phyloP scores from a whole-genome alignment of 2,329 filamentous ascomycete genomes.

The Calonectria crousiana region DNA sequence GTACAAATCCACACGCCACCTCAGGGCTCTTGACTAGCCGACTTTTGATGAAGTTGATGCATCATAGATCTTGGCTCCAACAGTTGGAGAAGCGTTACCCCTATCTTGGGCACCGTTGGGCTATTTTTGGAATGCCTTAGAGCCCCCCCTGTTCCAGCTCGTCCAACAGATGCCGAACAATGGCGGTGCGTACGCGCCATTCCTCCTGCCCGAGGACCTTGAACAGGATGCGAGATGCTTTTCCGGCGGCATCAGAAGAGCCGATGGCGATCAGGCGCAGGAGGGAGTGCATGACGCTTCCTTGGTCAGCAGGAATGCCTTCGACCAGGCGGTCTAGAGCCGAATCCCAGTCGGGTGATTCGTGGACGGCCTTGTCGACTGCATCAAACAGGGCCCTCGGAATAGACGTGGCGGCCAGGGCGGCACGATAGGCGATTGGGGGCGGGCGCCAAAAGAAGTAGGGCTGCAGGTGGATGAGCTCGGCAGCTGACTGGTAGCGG shows the following conservation, averaged over 20 bases:
- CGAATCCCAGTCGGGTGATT: slow-evolving; percentile 23
- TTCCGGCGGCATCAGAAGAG: slow-evolving; percentile 44
- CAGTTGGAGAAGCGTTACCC: background rate
- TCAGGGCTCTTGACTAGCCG: background rate
- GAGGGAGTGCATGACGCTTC: slow-evolving; percentile 42
- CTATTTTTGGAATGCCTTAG: slow-evolving; percentile 29
- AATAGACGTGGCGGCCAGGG: slow-evolving; percentile 35
- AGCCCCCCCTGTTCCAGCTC: slow-evolving; percentile 34
- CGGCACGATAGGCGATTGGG: slow-evolving; percentile 41
- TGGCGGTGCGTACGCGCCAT: slow-evolving; percentile 45
- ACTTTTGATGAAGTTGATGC: background rate
- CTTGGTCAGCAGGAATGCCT: slow-evolving; percentile 29
- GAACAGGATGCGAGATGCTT: slow-evolving; percentile 47
- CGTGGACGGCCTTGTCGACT: slow-evolving; percentile 41
- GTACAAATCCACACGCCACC: slow-evolving; percentile 5
- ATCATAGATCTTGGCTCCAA: background rate
- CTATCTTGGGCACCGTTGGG: slow-evolving; percentile 18
- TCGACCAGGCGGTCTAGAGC: slow-evolving; percentile 34
- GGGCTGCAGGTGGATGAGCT: slow-evolving; percentile 48
- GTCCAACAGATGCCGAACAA: slow-evolving; percentile 38
- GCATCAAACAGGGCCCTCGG: slow-evolving; percentile 35
- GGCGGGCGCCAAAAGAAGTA: slow-evolving; percentile 56
- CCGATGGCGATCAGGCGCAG: slow-evolving; percentile 50
- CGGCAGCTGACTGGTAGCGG: slow-evolving; percentile 37
- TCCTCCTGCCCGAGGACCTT: slow-evolving; percentile 52